Evolutionary conservation across 2,329 filamentous ascomycete genomes (phyloP), one percentile per base, ranked within the genome.

Genomic region (Fusarium begoniae): DNA sequence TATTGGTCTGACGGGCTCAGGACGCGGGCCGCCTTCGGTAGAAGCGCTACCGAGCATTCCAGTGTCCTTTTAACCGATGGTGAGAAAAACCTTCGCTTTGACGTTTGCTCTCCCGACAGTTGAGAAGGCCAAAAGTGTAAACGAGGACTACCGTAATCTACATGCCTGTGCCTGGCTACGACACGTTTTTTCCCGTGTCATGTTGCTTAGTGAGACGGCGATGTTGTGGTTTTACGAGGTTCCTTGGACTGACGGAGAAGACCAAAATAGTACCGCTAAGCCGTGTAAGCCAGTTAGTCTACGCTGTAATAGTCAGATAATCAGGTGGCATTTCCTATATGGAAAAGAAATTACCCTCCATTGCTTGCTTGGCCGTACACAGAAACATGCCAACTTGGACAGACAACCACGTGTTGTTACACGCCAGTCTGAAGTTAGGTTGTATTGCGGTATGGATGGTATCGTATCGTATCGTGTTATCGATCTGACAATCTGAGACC

Each of bases 401-500:
- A 47, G 43, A 64, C 55, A 53, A 59, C 55, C 69, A 74, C 63
- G 63, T 74, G 67, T 69, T 72, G 43, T 53, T 55, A 73, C 56
- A 61, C 41, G 55, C 51, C 69, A 67, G 58, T 47, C 32, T 35
- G 14, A 35, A 35, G 51, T 54, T 59, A 28, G 51, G 41, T 28
- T 51, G 24, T 51, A 43, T 61, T 35, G n/a, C n/a, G 63, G 59
- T 51, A 64, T 64, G 22, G 26, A 40, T 30, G n/a, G 47, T 40
- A 30, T 59, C 9, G 37, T 40, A 37, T 66, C 17, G 37, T 40
- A 37, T 66, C 22, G 32, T 41, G 22, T 61, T 37, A 30, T 43
- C n/a, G 44, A 64, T 74, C 71, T 71, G 71, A 72, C n/a, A 40
- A 64, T 74, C 71, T 71, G 71, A 74, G 71, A 74, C 67, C 24